Percentiles rank a stretch among this genome's conserved stretches.
These are phyloP conservation scores for Phytophthora kernoviae DNA, from an alignment of 352 stramenopile genomes.

Conservation along the genomic window DNA sequence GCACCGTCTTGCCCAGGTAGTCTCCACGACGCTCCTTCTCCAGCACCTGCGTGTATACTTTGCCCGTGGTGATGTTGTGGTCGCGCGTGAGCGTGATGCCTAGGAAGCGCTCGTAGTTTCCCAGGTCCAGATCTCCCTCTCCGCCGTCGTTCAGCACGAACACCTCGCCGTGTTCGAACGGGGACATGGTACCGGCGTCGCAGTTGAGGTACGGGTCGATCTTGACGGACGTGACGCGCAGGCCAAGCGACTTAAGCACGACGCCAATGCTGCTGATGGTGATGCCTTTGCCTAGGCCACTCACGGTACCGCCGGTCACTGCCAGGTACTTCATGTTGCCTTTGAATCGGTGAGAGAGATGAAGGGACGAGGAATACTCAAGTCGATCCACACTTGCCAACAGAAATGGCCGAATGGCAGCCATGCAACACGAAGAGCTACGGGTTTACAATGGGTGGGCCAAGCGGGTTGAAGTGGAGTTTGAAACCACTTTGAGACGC, in stretches of 20 bases:
- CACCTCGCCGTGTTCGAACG: conserved; percentile 96
- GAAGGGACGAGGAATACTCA: conserved; percentile 5
- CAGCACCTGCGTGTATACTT: conserved; percentile 97
- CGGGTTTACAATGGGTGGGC: conserved; percentile 5
- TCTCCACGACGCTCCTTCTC: conserved; percentile 95
- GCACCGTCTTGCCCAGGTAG: conserved; percentile 99
- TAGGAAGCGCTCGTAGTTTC: conserved; percentile 99
- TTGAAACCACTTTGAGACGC: too few species aligned
- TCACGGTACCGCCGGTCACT: conserved; percentile 98
- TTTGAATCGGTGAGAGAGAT: background rate
- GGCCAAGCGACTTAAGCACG: conserved; percentile 95
- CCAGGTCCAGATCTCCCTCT: conserved; percentile 97
- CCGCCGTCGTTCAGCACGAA: conserved; percentile 98
- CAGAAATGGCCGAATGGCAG: conserved; percentile 28
- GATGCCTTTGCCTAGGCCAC: conserved; percentile 99
- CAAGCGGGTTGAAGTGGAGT: background rate
- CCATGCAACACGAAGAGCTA: conserved; percentile 26
- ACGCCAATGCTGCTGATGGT: conserved; percentile 98
- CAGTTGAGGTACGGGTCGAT: conserved; percentile 99
- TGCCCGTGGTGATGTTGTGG: conserved; percentile 99
- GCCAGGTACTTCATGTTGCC: conserved; percentile 97
- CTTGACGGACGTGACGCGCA: conserved; percentile 98
- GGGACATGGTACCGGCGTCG: conserved; percentile 98
- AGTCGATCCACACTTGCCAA: conserved; percentile 15
- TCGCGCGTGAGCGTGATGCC: conserved; percentile 95